Conservation (phyloP, 169 alveolate genomes). For the Cryptosporidium sp. region DNA sequence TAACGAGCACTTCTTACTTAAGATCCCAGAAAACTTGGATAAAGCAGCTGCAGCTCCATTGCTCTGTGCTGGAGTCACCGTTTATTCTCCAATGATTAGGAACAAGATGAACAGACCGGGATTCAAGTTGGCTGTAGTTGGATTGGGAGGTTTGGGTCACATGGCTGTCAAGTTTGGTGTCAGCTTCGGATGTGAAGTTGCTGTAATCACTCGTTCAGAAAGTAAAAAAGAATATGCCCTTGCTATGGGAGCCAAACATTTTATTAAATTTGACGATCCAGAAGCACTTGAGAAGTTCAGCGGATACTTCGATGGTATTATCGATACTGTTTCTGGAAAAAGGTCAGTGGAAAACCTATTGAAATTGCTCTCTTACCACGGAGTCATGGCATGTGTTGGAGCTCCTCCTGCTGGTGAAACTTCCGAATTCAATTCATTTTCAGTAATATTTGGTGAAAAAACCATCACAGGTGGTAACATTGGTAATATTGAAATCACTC, state of each 20-base stretch:
- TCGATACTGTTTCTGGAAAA: constrained; percentile 64
- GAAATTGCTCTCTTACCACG: constrained; percentile 33
- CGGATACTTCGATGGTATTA: constrained; percentile 58
- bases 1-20: constrained; percentile 79
- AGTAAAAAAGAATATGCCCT: constrained; percentile 44
- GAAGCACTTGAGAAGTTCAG: constrained; percentile 31
- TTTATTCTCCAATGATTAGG: constrained; percentile 82
- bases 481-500: constrained; percentile 74
- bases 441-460: constrained; percentile 47
- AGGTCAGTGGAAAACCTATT: constrained; percentile 10
- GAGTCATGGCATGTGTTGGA: constrained; percentile 68
- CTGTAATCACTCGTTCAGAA: constrained; percentile 60
- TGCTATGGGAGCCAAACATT: constrained; percentile 62
- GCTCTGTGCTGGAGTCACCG: constrained; percentile 88
- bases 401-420: constrained; percentile 58
- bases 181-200: constrained; percentile 65
- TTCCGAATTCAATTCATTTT: constrained; percentile 32
- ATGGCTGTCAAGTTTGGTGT: constrained; percentile 86
- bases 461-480: constrained; percentile 64
- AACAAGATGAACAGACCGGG: constrained; percentile 79
- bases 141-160: constrained; percentile 91
- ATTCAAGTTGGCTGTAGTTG: constrained; percentile 84
- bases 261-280: constrained; percentile 12
- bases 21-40: constrained; percentile 82
- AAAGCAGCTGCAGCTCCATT: constrained; percentile 84